These are phyloP conservation scores for Pichia paraexigua DNA, from an alignment of 805 yeast genomes.

Conservation along the genomic window DNA sequence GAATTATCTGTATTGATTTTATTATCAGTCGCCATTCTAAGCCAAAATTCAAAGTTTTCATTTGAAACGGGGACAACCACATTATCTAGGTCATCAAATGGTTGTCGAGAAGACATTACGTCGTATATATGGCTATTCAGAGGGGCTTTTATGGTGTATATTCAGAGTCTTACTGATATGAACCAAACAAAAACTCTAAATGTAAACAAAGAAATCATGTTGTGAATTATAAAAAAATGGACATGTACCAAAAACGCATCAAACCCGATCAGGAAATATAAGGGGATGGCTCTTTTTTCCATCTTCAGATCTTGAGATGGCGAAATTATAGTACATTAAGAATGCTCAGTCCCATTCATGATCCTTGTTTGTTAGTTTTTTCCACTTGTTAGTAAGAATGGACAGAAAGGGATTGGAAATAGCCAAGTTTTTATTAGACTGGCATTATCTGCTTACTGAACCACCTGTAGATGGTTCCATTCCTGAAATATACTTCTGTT, in stretches of 20 bases:
- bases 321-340: neutral
- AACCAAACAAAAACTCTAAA: neutral
- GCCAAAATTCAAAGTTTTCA: slow-evolving; percentile 71
- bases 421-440: slow-evolving; percentile 24
- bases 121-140: neutral
- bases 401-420: slow-evolving; percentile 27
- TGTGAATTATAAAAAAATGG: neutral
- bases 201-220: neutral
- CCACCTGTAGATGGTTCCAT: slow-evolving; percentile 27
- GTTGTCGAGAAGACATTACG: neutral
- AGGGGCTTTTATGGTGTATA: neutral
- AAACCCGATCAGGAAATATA: neutral
- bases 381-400: slow-evolving; percentile 10
- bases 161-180: neutral
- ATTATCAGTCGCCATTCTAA: slow-evolving; percentile 73
- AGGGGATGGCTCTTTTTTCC: neutral
- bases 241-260: neutral
- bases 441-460: slow-evolving; percentile 24
- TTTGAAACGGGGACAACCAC: slow-evolving; percentile 13
- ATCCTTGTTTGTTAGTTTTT: neutral
- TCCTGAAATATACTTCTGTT: slow-evolving; percentile 26
- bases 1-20: slow-evolving; percentile 79
- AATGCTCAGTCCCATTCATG: neutral
- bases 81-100: neutral
- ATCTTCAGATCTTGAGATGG: neutral